These are phyloP conservation scores for Bullera alba DNA, from an alignment of 768 basidiomycete species.

Conservation along the genomic window DNA sequence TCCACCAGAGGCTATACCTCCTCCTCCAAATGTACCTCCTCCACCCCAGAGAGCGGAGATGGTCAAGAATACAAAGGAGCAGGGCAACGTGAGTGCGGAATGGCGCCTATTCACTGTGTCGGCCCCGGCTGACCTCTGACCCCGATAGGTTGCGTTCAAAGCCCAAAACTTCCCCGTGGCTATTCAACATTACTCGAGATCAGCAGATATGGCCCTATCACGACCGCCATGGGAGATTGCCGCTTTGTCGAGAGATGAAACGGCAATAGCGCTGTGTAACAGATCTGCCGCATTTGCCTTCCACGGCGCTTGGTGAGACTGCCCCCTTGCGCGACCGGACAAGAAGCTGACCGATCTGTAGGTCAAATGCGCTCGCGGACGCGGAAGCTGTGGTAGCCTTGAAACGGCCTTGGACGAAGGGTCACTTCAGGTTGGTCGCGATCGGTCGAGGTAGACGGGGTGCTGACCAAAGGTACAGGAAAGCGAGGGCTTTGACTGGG, in stretches of 20 bases:
- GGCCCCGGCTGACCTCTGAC: neutral
- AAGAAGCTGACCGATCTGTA: slow-evolving; percentile 8
- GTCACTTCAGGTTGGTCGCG: slow-evolving; percentile 64
- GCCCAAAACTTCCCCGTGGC: slow-evolving; percentile 61
- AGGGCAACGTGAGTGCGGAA: slow-evolving; percentile 82
- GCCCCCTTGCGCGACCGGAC: neutral
- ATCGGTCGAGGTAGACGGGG: neutral
- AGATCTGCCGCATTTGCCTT: slow-evolving; percentile 81
- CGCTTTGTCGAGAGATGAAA: slow-evolving; percentile 75
- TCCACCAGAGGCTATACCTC: slow-evolving; percentile 56
- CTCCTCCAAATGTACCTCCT: slow-evolving; percentile 64
- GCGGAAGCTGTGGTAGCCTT: slow-evolving; percentile 82
- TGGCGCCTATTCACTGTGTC: neutral
- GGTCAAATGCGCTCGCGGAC: slow-evolving; percentile 51
- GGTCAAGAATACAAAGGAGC: slow-evolving; percentile 76
- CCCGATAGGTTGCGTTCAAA: slow-evolving; percentile 67
- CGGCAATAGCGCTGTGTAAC: slow-evolving; percentile 83
- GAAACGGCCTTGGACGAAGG: slow-evolving; percentile 86
- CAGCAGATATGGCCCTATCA: slow-evolving; percentile 66
- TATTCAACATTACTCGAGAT: slow-evolving; percentile 69
- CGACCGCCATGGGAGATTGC: slow-evolving; percentile 87
- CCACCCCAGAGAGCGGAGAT: slow-evolving; percentile 67
- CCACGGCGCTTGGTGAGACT: slow-evolving; percentile 57
- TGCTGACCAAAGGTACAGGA: slow-evolving; percentile 41
- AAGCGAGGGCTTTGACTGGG: slow-evolving; percentile 76